Conservation (phyloP, 1,284 basidiomycete species). For the Fomitopsis schrenkii region DNA sequence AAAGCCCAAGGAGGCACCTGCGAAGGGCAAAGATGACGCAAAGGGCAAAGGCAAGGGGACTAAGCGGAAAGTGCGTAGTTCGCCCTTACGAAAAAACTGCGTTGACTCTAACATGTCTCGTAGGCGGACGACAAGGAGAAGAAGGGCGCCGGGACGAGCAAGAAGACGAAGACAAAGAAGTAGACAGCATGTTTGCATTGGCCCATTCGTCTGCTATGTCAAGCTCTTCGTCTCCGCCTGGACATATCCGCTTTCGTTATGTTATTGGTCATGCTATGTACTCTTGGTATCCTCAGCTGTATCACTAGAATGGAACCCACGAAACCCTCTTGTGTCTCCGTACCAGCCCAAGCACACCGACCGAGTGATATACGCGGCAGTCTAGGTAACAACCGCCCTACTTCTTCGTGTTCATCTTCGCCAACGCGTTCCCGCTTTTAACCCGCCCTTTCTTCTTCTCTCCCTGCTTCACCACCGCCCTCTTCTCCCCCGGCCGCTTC, state of each 20-base stretch:
- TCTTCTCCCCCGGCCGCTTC: slow-evolving; percentile 42
- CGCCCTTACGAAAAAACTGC: background rate
- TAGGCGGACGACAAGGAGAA: slow-evolving; percentile 23
- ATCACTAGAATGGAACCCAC: background rate
- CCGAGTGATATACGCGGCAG: background rate
- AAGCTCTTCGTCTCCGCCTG: background rate
- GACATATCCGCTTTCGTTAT: background rate
- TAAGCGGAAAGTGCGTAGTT: slow-evolving; percentile 60
- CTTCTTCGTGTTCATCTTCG: slow-evolving; percentile 59
- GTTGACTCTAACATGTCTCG: background rate
- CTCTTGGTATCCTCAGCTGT: background rate
- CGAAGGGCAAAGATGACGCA: slow-evolving; percentile 35
- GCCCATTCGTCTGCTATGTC: background rate
- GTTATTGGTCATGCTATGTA: slow-evolving; percentile 1
- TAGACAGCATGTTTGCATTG: slow-evolving; percentile 8
- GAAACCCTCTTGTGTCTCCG: background rate
- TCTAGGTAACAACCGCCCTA: slow-evolving; percentile 18
- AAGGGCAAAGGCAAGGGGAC: slow-evolving; percentile 42
- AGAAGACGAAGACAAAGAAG: slow-evolving; percentile 47
- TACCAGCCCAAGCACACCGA: background rate
- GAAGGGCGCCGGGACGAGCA: slow-evolving; percentile 31
- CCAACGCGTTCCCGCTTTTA: slow-evolving; percentile 51
- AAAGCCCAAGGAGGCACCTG: slow-evolving; percentile 47
- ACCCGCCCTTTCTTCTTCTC: slow-evolving; percentile 47
- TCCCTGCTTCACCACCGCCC: slow-evolving; percentile 17